Evolutionary conservation across 176 grass and related monocot genomes (phyloP).

Genomic region (Musa itinerans): DNA sequence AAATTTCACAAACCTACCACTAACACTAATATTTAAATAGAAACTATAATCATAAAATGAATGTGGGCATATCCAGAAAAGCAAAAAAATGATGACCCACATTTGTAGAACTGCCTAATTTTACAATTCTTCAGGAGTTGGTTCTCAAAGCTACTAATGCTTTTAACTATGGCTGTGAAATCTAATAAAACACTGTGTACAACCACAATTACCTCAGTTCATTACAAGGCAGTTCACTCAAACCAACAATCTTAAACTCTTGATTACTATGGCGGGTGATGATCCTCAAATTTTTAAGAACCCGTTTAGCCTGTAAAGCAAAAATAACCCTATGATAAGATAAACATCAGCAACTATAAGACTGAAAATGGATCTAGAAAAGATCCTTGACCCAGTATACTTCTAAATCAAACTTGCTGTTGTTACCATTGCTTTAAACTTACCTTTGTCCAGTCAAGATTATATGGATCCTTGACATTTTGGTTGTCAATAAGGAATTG

Average conservation of each 20-base stretch:
- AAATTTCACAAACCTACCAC: too few relatives aligned
- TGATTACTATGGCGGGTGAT: constrained; percentile 41
- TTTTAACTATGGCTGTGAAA: background rate
- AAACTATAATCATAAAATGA: too few relatives aligned
- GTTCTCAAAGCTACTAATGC: background rate
- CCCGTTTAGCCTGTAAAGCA: constrained; percentile 50
- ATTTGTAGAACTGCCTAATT: background rate
- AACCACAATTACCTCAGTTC: constrained; percentile 29
- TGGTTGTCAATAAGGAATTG: constrained; percentile 79
- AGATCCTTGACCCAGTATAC: too few relatives aligned
- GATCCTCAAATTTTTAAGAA: constrained; percentile 62
- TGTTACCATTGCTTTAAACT: background rate
- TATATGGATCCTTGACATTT: constrained; percentile 42
- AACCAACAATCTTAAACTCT: constrained; percentile 71
- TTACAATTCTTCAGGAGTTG: background rate
- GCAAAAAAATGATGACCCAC: too few relatives aligned
- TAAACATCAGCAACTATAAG: background rate
- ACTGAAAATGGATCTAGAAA: background rate
- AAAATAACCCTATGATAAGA: background rate
- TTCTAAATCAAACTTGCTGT: too few relatives aligned
- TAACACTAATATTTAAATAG: too few relatives aligned
- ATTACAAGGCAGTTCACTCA: constrained; percentile 53
- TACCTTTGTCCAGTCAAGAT: constrained; percentile 73
- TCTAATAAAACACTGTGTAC: too few relatives aligned
- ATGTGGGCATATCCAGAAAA: background rate